A percentile compares a stretch with the other conserved stretches of the same genome.
phyloP scores from a whole-genome alignment of 768 basidiomycete species.

The Inosperma sp. region DNA sequence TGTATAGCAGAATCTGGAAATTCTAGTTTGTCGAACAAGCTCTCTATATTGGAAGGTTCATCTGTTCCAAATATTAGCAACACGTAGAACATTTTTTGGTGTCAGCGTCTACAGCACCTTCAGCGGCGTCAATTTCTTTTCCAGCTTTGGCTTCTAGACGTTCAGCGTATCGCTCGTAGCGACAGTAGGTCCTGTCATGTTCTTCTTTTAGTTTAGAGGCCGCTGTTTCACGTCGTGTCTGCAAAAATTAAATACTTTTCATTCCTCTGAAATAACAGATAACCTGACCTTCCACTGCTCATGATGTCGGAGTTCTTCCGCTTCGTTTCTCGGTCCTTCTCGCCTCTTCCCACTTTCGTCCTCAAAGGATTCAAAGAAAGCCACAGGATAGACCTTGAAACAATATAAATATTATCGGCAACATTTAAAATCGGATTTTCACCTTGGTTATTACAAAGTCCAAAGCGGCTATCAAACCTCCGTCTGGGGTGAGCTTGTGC shows the following conservation, averaged over 20 bases:
- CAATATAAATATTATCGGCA: conserved; percentile 1
- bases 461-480: conserved; percentile 71
- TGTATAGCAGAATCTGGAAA: conserved; percentile 43
- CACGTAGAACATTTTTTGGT: no score
- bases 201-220: conserved; percentile 53
- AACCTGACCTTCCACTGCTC: conserved; percentile 68
- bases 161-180: conserved; percentile 59
- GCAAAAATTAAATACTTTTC: background rate
- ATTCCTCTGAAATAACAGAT: background rate
- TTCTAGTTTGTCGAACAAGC: conserved; percentile 62
- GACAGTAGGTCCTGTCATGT: conserved; percentile 50
- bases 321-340: conserved; percentile 63
- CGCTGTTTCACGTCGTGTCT: conserved; percentile 59
- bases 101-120: conserved; percentile 37
- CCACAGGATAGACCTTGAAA: conserved; percentile 63
- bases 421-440: background rate
- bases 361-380: conserved; percentile 67
- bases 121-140: conserved; percentile 33
- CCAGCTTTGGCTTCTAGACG: conserved; percentile 58
- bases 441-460: conserved; percentile 31
- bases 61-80: conserved; percentile 26
- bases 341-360: conserved; percentile 44
- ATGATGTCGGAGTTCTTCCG: conserved; percentile 57
- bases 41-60: conserved; percentile 47
- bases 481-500: conserved; percentile 73